phyloP scores from a whole-genome alignment of 2,329 filamentous ascomycete species.

The Cytospora chrysosperma region DNA sequence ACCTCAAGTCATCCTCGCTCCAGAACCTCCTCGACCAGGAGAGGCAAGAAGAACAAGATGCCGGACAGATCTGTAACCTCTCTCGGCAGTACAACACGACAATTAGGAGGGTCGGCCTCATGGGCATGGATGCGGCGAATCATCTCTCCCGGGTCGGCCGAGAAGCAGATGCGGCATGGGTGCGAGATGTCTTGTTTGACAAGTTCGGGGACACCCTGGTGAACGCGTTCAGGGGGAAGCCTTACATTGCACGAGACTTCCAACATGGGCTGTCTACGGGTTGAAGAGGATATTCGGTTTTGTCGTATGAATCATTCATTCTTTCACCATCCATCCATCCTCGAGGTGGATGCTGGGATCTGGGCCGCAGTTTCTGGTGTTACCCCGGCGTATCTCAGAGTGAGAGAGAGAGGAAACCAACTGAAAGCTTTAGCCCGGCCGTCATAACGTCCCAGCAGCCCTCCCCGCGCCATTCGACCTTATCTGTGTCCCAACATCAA shows the following conservation, averaged over 20 bases:
- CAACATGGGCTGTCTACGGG: background rate
- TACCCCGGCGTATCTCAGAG: background rate
- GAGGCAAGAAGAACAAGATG: conserved; percentile 15
- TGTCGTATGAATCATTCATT: background rate
- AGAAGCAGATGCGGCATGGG: conserved; percentile 40
- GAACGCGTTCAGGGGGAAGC: conserved; percentile 1
- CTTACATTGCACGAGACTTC: background rate
- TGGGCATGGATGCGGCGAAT: conserved; percentile 48
- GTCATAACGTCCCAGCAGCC: background rate
- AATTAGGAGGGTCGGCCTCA: conserved; percentile 34
- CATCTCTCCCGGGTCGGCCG: conserved; percentile 43
- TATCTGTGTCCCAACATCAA: background rate
- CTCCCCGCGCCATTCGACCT: background rate
- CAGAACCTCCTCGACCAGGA: conserved; percentile 33
- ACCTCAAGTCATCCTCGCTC: conserved; percentile 17
- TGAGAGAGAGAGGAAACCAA: too few species aligned
- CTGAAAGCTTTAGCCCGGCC: background rate
- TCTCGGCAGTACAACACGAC: conserved; percentile 27
- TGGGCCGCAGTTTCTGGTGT: background rate
- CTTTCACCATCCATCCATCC: background rate
- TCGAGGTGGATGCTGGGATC: background rate
- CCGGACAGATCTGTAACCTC: conserved; percentile 11
- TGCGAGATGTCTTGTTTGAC: conserved; percentile 34
- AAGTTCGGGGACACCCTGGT: conserved; percentile 27
- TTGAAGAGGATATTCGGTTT: background rate